phyloP scores from a whole-genome alignment of 805 yeast species.

The Starmera quercuum region DNA sequence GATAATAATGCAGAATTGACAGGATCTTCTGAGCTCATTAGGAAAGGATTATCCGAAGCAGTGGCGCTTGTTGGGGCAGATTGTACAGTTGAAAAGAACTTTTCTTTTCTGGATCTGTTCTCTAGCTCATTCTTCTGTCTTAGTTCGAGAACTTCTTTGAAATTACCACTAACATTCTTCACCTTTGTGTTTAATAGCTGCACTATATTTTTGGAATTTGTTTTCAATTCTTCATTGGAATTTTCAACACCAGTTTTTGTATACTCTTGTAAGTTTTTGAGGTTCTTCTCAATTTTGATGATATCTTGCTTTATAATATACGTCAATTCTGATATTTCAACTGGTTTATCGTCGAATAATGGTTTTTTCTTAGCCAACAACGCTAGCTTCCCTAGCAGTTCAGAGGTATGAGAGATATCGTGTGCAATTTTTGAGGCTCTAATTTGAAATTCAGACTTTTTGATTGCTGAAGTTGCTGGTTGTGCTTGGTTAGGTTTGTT shows the following conservation, averaged over 20 bases:
- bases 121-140: conserved; percentile 81
- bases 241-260: conserved; percentile 32
- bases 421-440: conserved; percentile 79
- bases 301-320: conserved; percentile 75
- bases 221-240: conserved; percentile 47
- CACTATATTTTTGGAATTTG: conserved; percentile 78
- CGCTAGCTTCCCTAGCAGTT: conserved; percentile 72
- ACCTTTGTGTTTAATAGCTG: conserved; percentile 82
- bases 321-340: conserved; percentile 88
- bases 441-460: conserved; percentile 44
- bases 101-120: conserved; percentile 75
- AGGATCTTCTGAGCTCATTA: conserved; percentile 19
- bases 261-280: conserved; percentile 52
- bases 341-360: conserved; percentile 87
- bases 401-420: conserved; percentile 83
- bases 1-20: conserved; percentile 36
- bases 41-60: conserved; percentile 29
- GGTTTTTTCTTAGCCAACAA: conserved; percentile 82
- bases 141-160: conserved; percentile 80
- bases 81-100: conserved; percentile 49
- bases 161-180: conserved; percentile 87
- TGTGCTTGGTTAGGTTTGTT: conserved; percentile 12
- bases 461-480: conserved; percentile 5
- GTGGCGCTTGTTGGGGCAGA: conserved; percentile 14
- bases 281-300: conserved; percentile 65